A percentile compares a stretch with the other conserved stretches of the same genome.
phyloP scores from a whole-genome alignment of 495 filamentous ascomycete genomes.

The Neurospora sp. region DNA sequence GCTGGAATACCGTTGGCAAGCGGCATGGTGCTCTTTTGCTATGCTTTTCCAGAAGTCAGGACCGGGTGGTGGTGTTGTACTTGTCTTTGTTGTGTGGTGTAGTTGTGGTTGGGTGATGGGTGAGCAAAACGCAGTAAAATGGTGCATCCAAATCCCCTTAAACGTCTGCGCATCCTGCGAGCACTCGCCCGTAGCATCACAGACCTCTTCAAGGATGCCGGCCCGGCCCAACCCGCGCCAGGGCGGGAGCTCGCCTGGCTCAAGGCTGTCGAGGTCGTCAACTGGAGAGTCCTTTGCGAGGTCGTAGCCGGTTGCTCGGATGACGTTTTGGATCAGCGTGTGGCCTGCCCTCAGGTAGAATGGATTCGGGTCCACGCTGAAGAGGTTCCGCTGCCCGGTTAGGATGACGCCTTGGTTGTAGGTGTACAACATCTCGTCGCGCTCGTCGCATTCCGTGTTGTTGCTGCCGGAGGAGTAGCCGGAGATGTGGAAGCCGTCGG shows the following conservation, averaged over 20 bases:
- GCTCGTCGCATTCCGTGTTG: conserved; percentile 59
- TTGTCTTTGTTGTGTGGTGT: neutral
- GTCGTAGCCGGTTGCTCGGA: conserved; percentile 67
- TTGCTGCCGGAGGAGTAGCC: conserved; percentile 42
- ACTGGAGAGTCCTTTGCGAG: conserved; percentile 23
- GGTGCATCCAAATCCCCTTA: conserved; percentile 92
- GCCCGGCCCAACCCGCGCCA: conserved; percentile 71
- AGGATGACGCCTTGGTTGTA: conserved; percentile 97
- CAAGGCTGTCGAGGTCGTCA: conserved; percentile 14
- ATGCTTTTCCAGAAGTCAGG: conserved; percentile 6
- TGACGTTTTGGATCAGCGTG: conserved; percentile 55
- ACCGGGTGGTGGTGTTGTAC: neutral
- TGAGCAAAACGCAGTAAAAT: conserved; percentile 71
- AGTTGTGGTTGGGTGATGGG: conserved; percentile 21
- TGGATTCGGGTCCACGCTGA: conserved; percentile 54
- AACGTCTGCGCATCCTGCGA: conserved; percentile 86
- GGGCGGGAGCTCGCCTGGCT: conserved; percentile 21
- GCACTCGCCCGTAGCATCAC: conserved; percentile 65
- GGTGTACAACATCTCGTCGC: conserved; percentile 84
- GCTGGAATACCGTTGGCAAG: conserved; percentile 52
- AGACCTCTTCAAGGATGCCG: conserved; percentile 77
- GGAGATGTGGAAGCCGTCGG: conserved; percentile 84
- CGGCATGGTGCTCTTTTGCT: conserved; percentile 37
- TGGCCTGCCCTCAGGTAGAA: conserved; percentile 74
- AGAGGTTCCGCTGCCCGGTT: conserved; percentile 71